Base-by-base conservation (phyloP, 129 eudicot genomes). In the Escallonia herrerae region DNA sequence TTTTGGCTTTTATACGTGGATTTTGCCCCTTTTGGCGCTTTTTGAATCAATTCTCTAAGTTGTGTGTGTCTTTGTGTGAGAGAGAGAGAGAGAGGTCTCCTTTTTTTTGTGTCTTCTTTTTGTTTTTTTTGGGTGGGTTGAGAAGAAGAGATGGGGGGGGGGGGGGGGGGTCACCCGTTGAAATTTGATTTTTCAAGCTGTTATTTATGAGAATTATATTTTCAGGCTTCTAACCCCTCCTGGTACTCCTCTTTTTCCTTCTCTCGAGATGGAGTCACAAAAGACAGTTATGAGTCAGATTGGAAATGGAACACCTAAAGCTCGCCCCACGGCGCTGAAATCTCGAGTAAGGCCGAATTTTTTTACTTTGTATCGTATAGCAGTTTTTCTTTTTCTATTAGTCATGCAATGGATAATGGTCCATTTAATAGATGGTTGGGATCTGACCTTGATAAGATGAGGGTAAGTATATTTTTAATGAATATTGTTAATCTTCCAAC, bases 171-270 rank as follows among this genome's bases (percentile, higher is more conserved):
- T 66, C 15, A 1, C 15, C 44, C 56, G 60, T 13, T 68, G 56
- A 42, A 7, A 14, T 38, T 56, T 33, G 56, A 45, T 41, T 51
- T 51, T 42, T 33, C 33, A 56, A 63, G 65, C 12, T 76, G 39
- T 49, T 65, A 40, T n/a, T 58, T 64, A 41, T 46, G 59, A 47
- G 58, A 40, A 59, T 53, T 43, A 22, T 63, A 6, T 64, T 76
- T 83, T 74, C 96, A 93, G 98, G 98, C 98, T 93, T 60, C 69
- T 93, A 55, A 88, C 96, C 0, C 96, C 98, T 58, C 98, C 98
- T 2, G 96, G 95, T 40, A 93, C 98, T 72, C 98, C 98, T 51
- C 87, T 93, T 56, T 88, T 88, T 62, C 93, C 96, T 76, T 93
- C 96, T 60, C 73, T 82, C 74, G 96, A 88, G 81, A 69, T 78